Percentiles rank a stretch among this genome's conserved stretches.
These are phyloP conservation scores for Blepharisma japonicum DNA, from an alignment of 73 alveolate genomes.

Conservation along the genomic window DNA sequence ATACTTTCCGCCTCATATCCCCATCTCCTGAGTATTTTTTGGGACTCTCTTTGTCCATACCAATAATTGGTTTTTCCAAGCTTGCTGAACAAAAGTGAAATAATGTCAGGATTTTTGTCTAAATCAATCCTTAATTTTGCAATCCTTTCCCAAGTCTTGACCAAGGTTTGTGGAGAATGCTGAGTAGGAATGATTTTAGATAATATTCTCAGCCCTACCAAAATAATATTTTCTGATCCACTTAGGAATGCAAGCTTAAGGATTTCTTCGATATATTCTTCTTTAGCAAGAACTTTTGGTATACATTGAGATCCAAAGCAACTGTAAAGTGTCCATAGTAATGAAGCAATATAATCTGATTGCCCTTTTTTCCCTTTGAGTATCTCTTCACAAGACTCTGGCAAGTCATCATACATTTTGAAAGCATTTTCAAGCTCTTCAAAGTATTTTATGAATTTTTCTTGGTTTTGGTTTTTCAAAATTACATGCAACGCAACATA, in stretches of 20 bases:
- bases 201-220: neutral
- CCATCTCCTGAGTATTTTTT: constrained; percentile 1
- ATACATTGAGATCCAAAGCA: neutral
- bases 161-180: constrained; percentile 13
- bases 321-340: neutral
- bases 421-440: neutral
- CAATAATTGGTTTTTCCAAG: neutral
- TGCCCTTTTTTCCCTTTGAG: neutral
- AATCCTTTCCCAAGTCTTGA: neutral
- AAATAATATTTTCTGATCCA: neutral
- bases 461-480: neutral
- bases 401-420: neutral
- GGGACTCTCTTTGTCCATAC: neutral
- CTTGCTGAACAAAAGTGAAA: neutral
- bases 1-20: neutral
- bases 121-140: no score
- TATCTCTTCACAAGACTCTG: constrained; percentile 3
- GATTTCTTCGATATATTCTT: neutral
- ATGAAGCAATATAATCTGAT: neutral
- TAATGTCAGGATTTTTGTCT: neutral
- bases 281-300: neutral
- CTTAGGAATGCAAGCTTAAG: neutral
- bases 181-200: constrained; percentile 4
- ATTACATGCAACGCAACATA: neutral
- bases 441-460: neutral